phyloP scores from a whole-genome alignment of 1,284 basidiomycete genomes.

The Neolentinus lepideus region DNA sequence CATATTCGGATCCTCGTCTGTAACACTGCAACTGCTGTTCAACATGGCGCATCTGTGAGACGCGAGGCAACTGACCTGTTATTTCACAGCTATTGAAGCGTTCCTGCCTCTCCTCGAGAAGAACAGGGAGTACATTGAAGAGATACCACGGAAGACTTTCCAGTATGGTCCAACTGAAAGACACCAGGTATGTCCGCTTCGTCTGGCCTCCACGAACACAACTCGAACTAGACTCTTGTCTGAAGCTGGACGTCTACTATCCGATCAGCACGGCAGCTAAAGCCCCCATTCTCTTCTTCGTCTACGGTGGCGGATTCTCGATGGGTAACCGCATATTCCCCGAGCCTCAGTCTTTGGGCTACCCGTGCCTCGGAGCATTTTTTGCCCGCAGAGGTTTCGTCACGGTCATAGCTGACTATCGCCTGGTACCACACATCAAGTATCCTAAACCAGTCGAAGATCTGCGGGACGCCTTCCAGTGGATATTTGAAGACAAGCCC shows the following conservation, averaged over 20 bases:
- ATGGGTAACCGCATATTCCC: constrained; percentile 38
- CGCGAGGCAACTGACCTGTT: background rate
- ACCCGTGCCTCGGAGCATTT: constrained; percentile 49
- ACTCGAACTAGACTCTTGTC: background rate
- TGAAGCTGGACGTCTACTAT: constrained; percentile 51
- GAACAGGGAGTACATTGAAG: constrained; percentile 22
- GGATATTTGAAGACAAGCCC: constrained; percentile 32
- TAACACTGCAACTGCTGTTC: no score
- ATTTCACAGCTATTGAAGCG: background rate
- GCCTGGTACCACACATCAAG: constrained; percentile 43
- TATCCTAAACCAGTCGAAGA: constrained; percentile 50
- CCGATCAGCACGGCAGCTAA: constrained; percentile 28
- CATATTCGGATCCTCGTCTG: no score
- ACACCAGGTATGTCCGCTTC: constrained; percentile 35
- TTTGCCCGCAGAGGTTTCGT: constrained; percentile 52
- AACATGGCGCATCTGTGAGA: no score
- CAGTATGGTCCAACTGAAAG: constrained; percentile 44
- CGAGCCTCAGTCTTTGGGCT: constrained; percentile 39
- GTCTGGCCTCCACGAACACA: background rate
- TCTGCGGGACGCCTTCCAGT: constrained; percentile 49
- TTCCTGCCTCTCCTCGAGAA: background rate
- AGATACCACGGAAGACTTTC: constrained; percentile 41
- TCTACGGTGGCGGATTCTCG: constrained; percentile 59
- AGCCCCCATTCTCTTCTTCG: constrained; percentile 49
- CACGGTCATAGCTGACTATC: constrained; percentile 57